Percentiles rank a stretch among this genome's conserved stretches.
These are phyloP conservation scores for Phalaenopsis hybrid DNA, from an alignment of 116 monocot genomes.

Conservation along the genomic window DNA sequence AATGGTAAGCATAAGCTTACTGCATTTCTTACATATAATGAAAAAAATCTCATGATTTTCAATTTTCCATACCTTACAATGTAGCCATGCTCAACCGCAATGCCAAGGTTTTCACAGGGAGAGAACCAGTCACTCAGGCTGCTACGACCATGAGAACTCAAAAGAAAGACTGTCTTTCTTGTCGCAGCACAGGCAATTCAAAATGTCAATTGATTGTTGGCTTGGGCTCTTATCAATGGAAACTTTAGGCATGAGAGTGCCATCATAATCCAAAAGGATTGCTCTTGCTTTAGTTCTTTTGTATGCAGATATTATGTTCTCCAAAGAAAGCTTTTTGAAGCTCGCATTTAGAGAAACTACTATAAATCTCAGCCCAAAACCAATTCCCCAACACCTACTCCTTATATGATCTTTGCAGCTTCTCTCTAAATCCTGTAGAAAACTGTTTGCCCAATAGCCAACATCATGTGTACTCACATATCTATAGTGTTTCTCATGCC, in stretches of 20 bases:
- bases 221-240: constrained; percentile 20
- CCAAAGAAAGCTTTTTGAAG: constrained; percentile 25
- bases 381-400: constrained; percentile 45
- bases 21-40: not conserved
- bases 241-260: constrained; percentile 18
- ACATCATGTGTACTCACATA: constrained; percentile 51
- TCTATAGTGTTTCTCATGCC: constrained; percentile 48
- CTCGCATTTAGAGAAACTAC: constrained; percentile 34
- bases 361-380: constrained; percentile 34
- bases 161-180: constrained; percentile 17
- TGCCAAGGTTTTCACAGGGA: constrained; percentile 13
- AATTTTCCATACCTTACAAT: constrained; percentile 16
- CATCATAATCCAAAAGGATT: constrained; percentile 26
- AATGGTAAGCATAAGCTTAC: not conserved
- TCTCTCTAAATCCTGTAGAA: constrained; percentile 42
- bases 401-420: constrained; percentile 35
- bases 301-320: constrained; percentile 21
- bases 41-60: not conserved
- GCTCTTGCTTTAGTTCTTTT: constrained; percentile 16
- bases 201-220: constrained; percentile 2
- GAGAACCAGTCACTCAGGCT: constrained; percentile 22
- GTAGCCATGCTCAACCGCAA: constrained; percentile 24
- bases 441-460: constrained; percentile 43
- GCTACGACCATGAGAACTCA: constrained; percentile 7
- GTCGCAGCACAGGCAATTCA: constrained; percentile 18